A percentile compares a stretch with the other conserved stretches of the same genome.
Conservation (phyloP, 345 rosid genomes). For the Syzygium aromaticum region DNA sequence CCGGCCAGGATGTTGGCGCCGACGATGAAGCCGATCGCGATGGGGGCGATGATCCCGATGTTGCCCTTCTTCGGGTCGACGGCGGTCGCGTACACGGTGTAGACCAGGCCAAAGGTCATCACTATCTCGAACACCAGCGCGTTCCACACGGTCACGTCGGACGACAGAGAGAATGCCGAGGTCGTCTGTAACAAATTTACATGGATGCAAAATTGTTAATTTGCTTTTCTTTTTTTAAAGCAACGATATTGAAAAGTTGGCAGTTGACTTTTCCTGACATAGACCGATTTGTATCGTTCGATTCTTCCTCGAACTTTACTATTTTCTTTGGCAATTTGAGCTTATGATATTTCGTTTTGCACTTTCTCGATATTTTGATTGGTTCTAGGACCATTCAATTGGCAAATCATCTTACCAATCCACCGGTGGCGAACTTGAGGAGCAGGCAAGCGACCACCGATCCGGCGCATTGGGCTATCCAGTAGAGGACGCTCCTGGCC, state of each 20-base stretch:
- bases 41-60: conserved; percentile 72
- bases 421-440: conserved; percentile 54
- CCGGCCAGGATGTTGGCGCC: conserved; percentile 94
- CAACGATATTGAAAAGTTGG: not conserved
- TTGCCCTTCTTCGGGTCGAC: conserved; percentile 84
- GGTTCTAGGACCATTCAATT: not conserved
- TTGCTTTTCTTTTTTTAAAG: not conserved
- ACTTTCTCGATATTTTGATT: not conserved
- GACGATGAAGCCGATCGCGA: conserved; percentile 81
- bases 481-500: conserved; percentile 39
- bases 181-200: conserved; percentile 26
- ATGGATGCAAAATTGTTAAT: not conserved
- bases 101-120: conserved; percentile 89
- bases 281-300: not conserved
- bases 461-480: conserved; percentile 57
- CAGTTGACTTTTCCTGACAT: not conserved
- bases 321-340: not conserved
- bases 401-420: conserved; percentile 29
- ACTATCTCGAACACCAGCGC: conserved; percentile 86
- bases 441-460: conserved; percentile 64
- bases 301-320: not conserved
- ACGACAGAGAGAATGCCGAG: conserved; percentile 51
- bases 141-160: conserved; percentile 61
- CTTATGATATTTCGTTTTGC: not conserved
- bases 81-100: conserved; percentile 87